Conservation (phyloP, 2,329 filamentous ascomycete genomes). For the Phaeosphaeriaceae sp. region DNA sequence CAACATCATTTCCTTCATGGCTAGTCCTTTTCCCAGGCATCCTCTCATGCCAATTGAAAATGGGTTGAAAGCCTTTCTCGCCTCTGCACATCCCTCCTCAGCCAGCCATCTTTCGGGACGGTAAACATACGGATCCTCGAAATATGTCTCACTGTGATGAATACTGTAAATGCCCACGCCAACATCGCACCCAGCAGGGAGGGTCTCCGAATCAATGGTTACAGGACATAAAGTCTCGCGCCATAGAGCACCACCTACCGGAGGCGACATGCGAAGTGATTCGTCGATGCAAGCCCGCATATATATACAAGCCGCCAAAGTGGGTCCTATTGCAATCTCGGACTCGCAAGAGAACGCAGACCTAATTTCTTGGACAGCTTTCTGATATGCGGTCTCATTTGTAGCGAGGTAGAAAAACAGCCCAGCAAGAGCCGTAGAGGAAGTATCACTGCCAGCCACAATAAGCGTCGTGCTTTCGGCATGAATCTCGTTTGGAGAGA, state of each 20-base stretch:
- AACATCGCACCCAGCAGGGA: slow-evolving; percentile 31
- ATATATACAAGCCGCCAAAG: slow-evolving; percentile 27
- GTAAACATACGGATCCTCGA: slow-evolving; percentile 22
- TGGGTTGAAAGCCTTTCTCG: slow-evolving; percentile 62
- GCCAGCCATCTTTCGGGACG: slow-evolving; percentile 31
- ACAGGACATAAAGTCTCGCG: slow-evolving; percentile 29
- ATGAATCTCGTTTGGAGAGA: slow-evolving; percentile 48
- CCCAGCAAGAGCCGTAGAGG: slow-evolving; percentile 39
- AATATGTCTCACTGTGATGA: slow-evolving; percentile 31
- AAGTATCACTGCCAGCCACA: slow-evolving; percentile 41
- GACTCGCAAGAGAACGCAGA: slow-evolving; percentile 16
- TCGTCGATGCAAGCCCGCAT: slow-evolving; percentile 44
- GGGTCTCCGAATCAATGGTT: slow-evolving; percentile 19
- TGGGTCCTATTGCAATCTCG: slow-evolving; percentile 25
- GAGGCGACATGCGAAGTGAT: slow-evolving; percentile 38
- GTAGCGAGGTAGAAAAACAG: slow-evolving; percentile 49
- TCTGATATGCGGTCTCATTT: slow-evolving; percentile 32
- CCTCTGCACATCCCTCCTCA: slow-evolving; percentile 10
- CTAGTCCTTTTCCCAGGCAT: slow-evolving; percentile 72
- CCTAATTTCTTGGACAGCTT: slow-evolving; percentile 23
- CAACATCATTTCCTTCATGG: slow-evolving; percentile 68
- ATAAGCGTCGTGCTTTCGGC: slow-evolving; percentile 50
- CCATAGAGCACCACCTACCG: slow-evolving; percentile 23
- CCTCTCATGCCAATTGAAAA: slow-evolving; percentile 71
- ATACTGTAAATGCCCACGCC: slow-evolving; percentile 30